These are phyloP conservation scores for Aspergillus melleus DNA, from an alignment of 2,329 filamentous ascomycete genomes.

Conservation along the genomic window DNA sequence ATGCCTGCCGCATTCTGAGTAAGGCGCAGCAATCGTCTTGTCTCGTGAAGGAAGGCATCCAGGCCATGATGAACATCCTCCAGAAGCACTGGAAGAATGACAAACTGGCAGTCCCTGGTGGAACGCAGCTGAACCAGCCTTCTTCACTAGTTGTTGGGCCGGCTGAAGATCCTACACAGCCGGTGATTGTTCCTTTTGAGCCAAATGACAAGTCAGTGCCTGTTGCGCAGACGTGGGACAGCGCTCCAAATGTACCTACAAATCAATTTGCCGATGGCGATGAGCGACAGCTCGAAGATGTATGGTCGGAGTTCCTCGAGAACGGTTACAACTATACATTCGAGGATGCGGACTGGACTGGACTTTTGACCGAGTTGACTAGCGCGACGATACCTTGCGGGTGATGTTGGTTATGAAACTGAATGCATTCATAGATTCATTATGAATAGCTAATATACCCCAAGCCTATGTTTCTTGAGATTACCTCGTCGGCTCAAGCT, in stretches of 20 bases:
- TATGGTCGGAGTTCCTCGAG: conserved; percentile 34
- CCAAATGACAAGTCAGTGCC: background rate
- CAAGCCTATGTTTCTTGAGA: too few species aligned
- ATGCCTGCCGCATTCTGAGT: conserved; percentile 40
- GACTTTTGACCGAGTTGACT: conserved; percentile 29
- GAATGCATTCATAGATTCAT: background rate
- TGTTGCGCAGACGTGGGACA: background rate
- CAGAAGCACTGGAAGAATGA: conserved; percentile 32
- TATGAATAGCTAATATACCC: background rate
- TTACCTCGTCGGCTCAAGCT: too few species aligned
- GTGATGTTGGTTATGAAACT: background rate
- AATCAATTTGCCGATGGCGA: background rate
- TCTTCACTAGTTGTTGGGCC: background rate
- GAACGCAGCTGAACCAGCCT: background rate
- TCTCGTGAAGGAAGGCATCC: conserved; percentile 33
- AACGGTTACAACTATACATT: conserved; percentile 23
- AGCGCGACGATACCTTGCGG: conserved; percentile 20
- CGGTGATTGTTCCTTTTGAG: background rate
- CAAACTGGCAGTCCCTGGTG: conserved; percentile 5
- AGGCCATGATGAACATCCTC: conserved; percentile 39
- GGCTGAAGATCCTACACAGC: background rate
- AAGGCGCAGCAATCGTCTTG: conserved; percentile 35
- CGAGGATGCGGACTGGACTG: conserved; percentile 31
- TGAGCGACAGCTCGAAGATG: conserved; percentile 27
- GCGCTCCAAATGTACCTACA: background rate